Conservation (phyloP, 202 grass and related monocot genomes). For the Brachypodium distachyon region DNA sequence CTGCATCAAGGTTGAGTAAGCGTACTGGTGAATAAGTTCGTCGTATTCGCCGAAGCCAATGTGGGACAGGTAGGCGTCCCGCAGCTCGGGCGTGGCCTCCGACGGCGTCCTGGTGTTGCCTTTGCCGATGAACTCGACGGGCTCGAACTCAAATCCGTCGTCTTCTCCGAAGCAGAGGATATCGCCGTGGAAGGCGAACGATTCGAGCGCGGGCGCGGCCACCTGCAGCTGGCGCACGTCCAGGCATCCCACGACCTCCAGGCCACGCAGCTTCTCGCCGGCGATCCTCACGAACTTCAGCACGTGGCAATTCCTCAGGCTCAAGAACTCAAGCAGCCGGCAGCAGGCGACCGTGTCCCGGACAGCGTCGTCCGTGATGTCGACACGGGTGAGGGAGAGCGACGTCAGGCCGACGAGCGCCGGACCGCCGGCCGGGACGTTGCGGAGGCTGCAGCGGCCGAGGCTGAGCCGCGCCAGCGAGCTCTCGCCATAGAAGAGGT, state of each 20-base stretch:
- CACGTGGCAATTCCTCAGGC: slow-evolving; percentile 17
- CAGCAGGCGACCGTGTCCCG: slow-evolving; percentile 1
- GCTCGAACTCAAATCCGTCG: neutral
- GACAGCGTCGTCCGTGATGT: slow-evolving; percentile 28
- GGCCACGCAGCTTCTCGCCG: slow-evolving; percentile 13
- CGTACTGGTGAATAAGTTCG: neutral
- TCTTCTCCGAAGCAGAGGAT: neutral
- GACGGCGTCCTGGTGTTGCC: neutral
- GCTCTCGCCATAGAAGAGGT: neutral
- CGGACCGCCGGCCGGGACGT: neutral
- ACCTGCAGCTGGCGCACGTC: neutral
- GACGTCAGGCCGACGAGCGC: slow-evolving; percentile 18
- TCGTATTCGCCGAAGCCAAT: neutral
- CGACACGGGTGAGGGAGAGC: slow-evolving; percentile 19
- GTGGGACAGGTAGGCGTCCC: slow-evolving; percentile 16
- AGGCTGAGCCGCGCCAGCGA: slow-evolving; percentile 29
- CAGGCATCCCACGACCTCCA: slow-evolving; percentile 24
- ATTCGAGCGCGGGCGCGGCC: slow-evolving; percentile 31
- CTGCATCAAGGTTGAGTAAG: neutral
- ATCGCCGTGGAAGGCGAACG: slow-evolving; percentile 22
- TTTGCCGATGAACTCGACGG: neutral
- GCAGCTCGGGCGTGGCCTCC: neutral
- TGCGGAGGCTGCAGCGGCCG: slow-evolving; percentile 6
- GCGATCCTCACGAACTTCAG: slow-evolving; percentile 4
- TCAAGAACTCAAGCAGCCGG: slow-evolving; percentile 29